These are phyloP conservation scores for Boletellus emodensis DNA, from an alignment of 768 basidiomycete species.

Conservation along the genomic window DNA sequence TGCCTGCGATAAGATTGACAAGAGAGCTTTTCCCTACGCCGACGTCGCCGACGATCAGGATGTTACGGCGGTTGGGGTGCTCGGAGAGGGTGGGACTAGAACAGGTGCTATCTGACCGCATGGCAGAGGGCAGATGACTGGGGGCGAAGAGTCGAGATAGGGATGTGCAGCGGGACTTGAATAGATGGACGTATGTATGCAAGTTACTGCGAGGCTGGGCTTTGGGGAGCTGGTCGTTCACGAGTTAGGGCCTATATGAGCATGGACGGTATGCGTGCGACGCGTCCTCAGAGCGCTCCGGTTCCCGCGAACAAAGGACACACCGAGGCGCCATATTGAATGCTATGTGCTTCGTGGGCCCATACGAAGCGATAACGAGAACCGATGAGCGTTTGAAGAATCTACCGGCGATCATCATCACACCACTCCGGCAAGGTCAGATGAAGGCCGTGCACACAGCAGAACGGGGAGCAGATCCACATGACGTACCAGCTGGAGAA, in stretches of 20 bases:
- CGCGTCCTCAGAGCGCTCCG: neutral
- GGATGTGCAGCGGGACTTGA: neutral
- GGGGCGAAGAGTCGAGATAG: neutral
- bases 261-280: constrained; percentile 4
- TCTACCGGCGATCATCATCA: neutral
- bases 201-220: neutral
- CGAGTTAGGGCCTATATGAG: constrained; percentile 17
- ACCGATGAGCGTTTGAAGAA: constrained; percentile 9
- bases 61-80: constrained; percentile 15
- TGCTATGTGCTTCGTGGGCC: constrained; percentile 10
- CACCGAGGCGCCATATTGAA: neutral
- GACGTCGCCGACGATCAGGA: constrained; percentile 28
- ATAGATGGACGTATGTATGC: neutral
- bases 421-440: neutral
- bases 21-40: constrained; percentile 39
- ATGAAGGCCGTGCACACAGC: neutral
- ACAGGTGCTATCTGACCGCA: constrained; percentile 10
- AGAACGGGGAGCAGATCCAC: neutral
- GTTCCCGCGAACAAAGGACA: constrained; percentile 8
- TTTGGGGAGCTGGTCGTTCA: neutral
- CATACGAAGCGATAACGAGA: neutral
- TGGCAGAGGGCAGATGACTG: constrained; percentile 1
- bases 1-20: constrained; percentile 36
- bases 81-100: constrained; percentile 13
- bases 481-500: neutral